Percentiles rank a stretch among this genome's conserved stretches.
Evolutionary conservation across 257 asterid genomes (phyloP).

Genomic region (Scutellaria minor): DNA sequence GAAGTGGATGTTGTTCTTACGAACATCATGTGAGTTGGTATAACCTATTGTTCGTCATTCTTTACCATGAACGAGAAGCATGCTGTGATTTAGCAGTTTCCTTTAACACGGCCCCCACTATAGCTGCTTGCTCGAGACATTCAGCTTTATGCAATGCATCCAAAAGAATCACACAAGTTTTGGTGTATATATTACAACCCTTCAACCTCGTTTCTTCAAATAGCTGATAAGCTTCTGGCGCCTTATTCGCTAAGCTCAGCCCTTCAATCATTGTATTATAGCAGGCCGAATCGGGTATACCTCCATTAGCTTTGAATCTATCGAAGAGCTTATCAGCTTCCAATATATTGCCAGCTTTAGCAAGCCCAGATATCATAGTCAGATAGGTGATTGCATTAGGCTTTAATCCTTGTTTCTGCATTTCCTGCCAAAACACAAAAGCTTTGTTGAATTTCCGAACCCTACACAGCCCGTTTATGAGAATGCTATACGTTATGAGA

Average conservation of each 20-base stretch:
- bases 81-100: slow-evolving; percentile 92
- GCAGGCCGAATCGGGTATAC: slow-evolving; percentile 90
- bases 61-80: slow-evolving; percentile 70
- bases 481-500: slow-evolving; percentile 64
- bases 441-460: slow-evolving; percentile 94
- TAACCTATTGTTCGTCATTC: neutral
- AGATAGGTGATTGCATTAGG: slow-evolving; percentile 76
- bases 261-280: slow-evolving; percentile 92
- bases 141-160: slow-evolving; percentile 93
- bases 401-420: slow-evolving; percentile 87
- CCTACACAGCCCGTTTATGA: slow-evolving; percentile 84
- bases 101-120: slow-evolving; percentile 88
- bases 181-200: slow-evolving; percentile 78
- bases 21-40: neutral
- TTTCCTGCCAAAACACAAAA: slow-evolving; percentile 96
- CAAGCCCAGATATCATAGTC: slow-evolving; percentile 94
- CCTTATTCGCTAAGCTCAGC: slow-evolving; percentile 72
- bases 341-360: slow-evolving; percentile 84
- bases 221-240: slow-evolving; percentile 74
- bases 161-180: slow-evolving; percentile 85
- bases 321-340: slow-evolving; percentile 79
- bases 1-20: neutral
- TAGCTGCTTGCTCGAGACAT: slow-evolving; percentile 91
- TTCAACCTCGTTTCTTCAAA: slow-evolving; percentile 85
- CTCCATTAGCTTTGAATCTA: slow-evolving; percentile 78